Evolutionary conservation across 345 rosid genomes (phyloP).

Genomic region (Linum tenue): DNA sequence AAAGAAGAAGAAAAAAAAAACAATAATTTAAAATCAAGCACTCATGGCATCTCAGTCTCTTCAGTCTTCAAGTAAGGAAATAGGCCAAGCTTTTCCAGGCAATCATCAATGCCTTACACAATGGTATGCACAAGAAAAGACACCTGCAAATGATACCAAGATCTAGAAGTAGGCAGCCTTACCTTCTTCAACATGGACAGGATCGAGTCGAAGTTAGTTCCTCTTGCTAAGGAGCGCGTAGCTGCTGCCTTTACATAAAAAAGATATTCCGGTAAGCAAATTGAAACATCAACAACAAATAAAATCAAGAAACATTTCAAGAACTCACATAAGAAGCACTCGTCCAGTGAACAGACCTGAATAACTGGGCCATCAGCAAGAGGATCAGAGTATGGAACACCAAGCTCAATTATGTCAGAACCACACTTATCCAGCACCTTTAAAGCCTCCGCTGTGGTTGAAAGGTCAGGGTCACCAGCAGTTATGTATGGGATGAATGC

Average conservation of each 20-base stretch:
- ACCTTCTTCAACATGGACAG: constrained; percentile 76
- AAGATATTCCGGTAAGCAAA: constrained; percentile 2
- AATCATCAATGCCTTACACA: neutral
- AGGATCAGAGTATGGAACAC: constrained; percentile 5
- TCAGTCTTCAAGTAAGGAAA: too few species aligned
- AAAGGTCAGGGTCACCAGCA: constrained; percentile 6
- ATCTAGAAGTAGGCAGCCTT: constrained; percentile 1
- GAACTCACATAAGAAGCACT: neutral
- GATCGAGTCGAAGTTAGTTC: constrained; percentile 62
- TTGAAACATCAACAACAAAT: neutral
- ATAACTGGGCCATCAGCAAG: constrained; percentile 70
- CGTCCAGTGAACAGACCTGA: constrained; percentile 43
- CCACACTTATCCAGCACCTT: constrained; percentile 5
- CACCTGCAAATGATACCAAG: neutral
- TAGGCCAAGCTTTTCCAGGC: too few species aligned
- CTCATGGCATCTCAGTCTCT: too few species aligned
- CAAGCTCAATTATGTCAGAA: constrained; percentile 3
- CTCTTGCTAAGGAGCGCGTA: constrained; percentile 69
- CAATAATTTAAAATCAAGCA: too few species aligned
- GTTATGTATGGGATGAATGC: constrained; percentile 1
- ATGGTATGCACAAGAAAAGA: too few species aligned
- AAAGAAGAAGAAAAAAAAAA: too few species aligned
- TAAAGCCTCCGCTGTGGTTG: constrained; percentile 1
- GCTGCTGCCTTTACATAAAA: constrained; percentile 69
- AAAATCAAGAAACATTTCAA: neutral